phyloP scores from a whole-genome alignment of 257 asterid species.

The Ocimum tenuiflorum region DNA sequence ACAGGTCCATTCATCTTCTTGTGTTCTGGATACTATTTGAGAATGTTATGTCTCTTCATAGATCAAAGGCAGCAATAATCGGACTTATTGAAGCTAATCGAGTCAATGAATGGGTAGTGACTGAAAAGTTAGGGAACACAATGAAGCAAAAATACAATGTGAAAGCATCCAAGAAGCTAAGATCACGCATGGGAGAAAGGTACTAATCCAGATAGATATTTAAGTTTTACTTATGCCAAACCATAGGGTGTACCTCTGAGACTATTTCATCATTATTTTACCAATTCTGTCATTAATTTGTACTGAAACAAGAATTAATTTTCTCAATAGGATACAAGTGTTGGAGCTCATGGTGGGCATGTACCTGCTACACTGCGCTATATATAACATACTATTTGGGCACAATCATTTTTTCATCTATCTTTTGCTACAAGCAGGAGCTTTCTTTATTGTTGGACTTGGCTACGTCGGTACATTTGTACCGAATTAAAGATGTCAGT shows the following conservation, averaged over 20 bases:
- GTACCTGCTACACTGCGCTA: constrained; percentile 76
- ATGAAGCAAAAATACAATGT: constrained; percentile 41
- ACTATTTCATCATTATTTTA: background rate
- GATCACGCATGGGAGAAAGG: constrained; percentile 57
- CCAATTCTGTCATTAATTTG: constrained; percentile 8
- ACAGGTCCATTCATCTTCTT: constrained; percentile 69
- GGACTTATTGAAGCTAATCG: constrained; percentile 76
- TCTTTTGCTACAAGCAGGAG: constrained; percentile 68
- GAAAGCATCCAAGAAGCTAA: constrained; percentile 41
- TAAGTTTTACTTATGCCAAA: background rate
- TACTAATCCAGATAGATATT: constrained; percentile 18
- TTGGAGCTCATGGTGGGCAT: constrained; percentile 68
- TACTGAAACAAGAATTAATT: constrained; percentile 13
- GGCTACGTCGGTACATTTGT: constrained; percentile 70
- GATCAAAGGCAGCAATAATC: constrained; percentile 79
- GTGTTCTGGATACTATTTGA: constrained; percentile 78
- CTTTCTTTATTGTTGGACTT: constrained; percentile 65
- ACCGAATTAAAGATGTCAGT: constrained; percentile 34
- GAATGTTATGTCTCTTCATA: constrained; percentile 87
- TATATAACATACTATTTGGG: constrained; percentile 58
- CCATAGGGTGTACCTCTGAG: background rate
- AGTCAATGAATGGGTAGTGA: constrained; percentile 84
- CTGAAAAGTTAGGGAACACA: constrained; percentile 76
- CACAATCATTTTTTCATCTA: constrained; percentile 65
- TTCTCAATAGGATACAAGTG: constrained; percentile 51